These are phyloP conservation scores for Cladorrhinum samala DNA, from an alignment of 495 filamentous ascomycete species.

Conservation along the genomic window DNA sequence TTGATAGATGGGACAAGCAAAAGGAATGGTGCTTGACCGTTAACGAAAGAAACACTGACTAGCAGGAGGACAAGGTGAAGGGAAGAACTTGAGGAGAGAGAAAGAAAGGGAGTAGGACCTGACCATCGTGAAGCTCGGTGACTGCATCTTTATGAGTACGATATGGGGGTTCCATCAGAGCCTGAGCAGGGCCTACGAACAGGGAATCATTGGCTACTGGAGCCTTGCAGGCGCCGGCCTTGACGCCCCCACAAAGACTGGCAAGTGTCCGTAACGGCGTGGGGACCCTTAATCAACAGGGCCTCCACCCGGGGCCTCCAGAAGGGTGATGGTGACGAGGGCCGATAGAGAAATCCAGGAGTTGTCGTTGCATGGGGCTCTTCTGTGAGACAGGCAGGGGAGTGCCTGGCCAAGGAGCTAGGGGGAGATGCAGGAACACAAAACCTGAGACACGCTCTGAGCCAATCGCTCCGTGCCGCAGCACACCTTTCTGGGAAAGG, in stretches of 20 bases:
- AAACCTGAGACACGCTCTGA: slow-evolving; percentile 23
- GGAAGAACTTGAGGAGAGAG: slow-evolving; percentile 18
- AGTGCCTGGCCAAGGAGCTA: slow-evolving; percentile 7
- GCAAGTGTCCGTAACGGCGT: background rate
- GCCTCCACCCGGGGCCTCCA: background rate
- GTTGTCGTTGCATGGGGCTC: slow-evolving; percentile 14
- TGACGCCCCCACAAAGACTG: background rate
- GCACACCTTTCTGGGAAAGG: slow-evolving; percentile 16
- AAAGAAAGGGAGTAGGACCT: slow-evolving; percentile 13
- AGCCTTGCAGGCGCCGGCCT: background rate
- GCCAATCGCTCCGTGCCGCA: slow-evolving; percentile 20
- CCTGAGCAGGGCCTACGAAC: background rate
- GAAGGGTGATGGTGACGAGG: background rate
- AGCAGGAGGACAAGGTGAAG: slow-evolving; percentile 15
- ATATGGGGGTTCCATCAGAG: too few species aligned
- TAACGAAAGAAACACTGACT: background rate
- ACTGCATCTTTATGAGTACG: slow-evolving; percentile 18
- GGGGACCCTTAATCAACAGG: background rate
- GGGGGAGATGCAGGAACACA: slow-evolving; percentile 29
- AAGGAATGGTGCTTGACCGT: slow-evolving; percentile 30
- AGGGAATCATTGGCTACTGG: background rate
- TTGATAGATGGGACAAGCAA: slow-evolving; percentile 29
- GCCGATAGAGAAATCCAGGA: slow-evolving; percentile 18
- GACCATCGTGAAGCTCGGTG: slow-evolving; percentile 8
- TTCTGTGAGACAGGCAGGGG: slow-evolving; percentile 11